Percentiles rank a stretch among this genome's conserved stretches.
phyloP scores from a whole-genome alignment of 176 grass and related monocot species.

The Pharus latifolius region DNA sequence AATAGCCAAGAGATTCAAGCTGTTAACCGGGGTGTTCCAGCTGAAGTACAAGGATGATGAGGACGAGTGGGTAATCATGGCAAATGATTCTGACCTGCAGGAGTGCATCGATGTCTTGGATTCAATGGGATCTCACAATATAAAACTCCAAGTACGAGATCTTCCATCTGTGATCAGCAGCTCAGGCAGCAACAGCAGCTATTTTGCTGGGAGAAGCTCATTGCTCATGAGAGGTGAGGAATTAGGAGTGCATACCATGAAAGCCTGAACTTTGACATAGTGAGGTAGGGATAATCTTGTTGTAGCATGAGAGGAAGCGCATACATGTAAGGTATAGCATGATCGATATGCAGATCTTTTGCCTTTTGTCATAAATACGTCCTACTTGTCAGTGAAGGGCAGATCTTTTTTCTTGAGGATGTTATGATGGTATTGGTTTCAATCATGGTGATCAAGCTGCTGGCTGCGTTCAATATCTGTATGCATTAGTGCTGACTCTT shows the following conservation, averaged over 20 bases:
- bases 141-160: conserved; percentile 45
- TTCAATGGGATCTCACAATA: background rate
- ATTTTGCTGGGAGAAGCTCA: conserved; percentile 13
- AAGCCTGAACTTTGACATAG: background rate
- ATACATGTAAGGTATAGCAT: background rate
- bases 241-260: too few species aligned
- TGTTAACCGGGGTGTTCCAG: conserved; percentile 25
- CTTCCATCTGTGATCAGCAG: background rate
- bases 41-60: conserved; percentile 60
- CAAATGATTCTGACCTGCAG: conserved; percentile 30
- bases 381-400: background rate
- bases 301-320: background rate
- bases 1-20: conserved; percentile 39
- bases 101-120: conserved; percentile 45
- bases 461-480: background rate
- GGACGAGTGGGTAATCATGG: conserved; percentile 49
- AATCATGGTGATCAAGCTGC: background rate
- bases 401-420: background rate
- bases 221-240: too few species aligned
- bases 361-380: background rate
- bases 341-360: background rate
- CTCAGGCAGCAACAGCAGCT: conserved; percentile 31
- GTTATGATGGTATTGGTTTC: background rate
- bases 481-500: background rate
- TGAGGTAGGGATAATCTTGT: background rate